Percentiles rank a stretch among this genome's conserved stretches.
Evolutionary conservation across 106 monocot species (phyloP).

Genomic region (Posidonia australis): DNA sequence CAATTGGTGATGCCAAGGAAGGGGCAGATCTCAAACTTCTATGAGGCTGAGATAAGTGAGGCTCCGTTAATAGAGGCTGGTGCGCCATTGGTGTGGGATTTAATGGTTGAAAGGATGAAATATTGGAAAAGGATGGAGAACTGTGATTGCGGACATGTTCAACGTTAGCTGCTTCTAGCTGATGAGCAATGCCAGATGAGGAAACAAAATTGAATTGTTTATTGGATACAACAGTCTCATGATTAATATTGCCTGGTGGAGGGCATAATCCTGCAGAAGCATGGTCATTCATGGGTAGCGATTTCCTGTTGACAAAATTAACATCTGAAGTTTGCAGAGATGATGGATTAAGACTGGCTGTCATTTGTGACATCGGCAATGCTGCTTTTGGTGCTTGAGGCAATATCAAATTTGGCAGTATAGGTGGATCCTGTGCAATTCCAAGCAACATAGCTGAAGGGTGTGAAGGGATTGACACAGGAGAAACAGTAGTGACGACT

Average conservation of each 20-base stretch:
- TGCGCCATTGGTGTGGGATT: no score
- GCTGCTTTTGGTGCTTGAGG: slow-evolving; percentile 9
- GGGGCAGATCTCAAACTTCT: background rate
- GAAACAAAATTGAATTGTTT: background rate
- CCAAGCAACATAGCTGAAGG: background rate
- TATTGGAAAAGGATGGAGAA: background rate
- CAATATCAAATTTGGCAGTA: background rate
- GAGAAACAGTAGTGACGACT: background rate
- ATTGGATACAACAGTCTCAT: background rate
- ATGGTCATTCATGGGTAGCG: background rate
- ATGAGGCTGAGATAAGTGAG: no score
- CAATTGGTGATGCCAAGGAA: background rate
- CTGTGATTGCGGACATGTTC: background rate
- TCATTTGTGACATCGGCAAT: slow-evolving; percentile 6
- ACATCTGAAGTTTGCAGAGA: slow-evolving; percentile 5
- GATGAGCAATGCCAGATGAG: background rate
- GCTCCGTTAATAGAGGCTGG: no score
- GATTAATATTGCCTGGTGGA: background rate
- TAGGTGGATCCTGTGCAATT: background rate
- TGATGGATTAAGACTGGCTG: slow-evolving; percentile 13
- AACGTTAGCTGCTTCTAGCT: background rate
- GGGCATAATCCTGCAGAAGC: background rate
- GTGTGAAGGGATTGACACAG: background rate
- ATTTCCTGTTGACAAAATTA: background rate
- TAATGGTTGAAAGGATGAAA: background rate